Evolutionary conservation across 805 yeast genomes (phyloP).

Genomic region (Debaryomyces maramus): DNA sequence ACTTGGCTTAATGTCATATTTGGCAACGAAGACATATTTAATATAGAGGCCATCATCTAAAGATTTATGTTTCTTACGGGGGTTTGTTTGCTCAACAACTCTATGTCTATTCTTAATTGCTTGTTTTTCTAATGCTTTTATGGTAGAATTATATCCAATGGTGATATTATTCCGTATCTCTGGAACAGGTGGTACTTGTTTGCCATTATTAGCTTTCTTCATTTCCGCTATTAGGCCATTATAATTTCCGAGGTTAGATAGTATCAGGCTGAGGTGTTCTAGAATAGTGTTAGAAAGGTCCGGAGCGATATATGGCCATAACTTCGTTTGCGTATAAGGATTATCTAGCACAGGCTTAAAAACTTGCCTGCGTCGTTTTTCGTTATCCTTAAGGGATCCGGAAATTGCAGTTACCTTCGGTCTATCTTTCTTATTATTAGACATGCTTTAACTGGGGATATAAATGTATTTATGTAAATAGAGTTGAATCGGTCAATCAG

Average conservation of each 20-base stretch:
- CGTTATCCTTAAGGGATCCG: slow-evolving; percentile 49
- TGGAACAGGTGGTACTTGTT: slow-evolving; percentile 21
- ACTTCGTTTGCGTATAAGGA: slow-evolving; percentile 52
- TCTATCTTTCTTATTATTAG: slow-evolving; percentile 2
- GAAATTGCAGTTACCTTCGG: slow-evolving; percentile 10
- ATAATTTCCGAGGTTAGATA: slow-evolving; percentile 33
- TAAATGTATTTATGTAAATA: too few relatives aligned
- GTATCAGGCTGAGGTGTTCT: slow-evolving; percentile 32
- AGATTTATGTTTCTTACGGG: slow-evolving; percentile 1
- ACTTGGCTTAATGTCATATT: slow-evolving; percentile 51
- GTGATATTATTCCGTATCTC: slow-evolving; percentile 25
- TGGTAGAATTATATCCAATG: slow-evolving; percentile 58
- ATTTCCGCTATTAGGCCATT: slow-evolving; percentile 13
- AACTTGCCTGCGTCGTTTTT: slow-evolving; percentile 53
- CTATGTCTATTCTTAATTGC: slow-evolving; percentile 24
- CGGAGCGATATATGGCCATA: slow-evolving; percentile 44
- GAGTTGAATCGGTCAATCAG: too few relatives aligned
- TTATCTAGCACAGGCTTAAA: slow-evolving; percentile 65
- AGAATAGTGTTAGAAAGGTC: slow-evolving; percentile 36
- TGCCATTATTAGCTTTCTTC: slow-evolving; percentile 5
- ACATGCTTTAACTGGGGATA: too few relatives aligned
- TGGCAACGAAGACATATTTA: slow-evolving; percentile 58
- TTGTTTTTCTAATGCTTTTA: slow-evolving; percentile 45
- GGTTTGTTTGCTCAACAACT: slow-evolving; percentile 3
- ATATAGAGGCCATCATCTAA: slow-evolving; percentile 14